Evolutionary conservation across 768 basidiomycete genomes (phyloP).

Genomic region (Leccinum disarticulatum): DNA sequence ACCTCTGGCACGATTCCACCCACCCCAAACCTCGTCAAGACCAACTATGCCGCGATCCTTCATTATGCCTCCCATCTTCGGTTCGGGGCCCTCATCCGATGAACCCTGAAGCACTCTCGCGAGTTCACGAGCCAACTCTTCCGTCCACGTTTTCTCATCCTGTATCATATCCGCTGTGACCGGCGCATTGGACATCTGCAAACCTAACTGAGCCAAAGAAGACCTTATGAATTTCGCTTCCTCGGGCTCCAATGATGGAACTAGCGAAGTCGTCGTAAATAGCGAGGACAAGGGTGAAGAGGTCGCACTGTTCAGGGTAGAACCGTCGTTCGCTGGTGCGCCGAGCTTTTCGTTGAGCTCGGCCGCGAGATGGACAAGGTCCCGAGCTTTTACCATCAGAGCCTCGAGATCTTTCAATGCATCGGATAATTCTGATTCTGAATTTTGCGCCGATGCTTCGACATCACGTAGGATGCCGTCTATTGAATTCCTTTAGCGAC

Average conservation of each 20-base stretch:
- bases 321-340: conserved; percentile 29
- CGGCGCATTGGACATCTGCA: conserved; percentile 75
- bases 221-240: conserved; percentile 86
- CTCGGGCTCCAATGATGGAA: conserved; percentile 61
- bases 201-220: conserved; percentile 86
- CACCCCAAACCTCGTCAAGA: conserved; percentile 92
- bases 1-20: conserved; percentile 92
- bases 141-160: conserved; percentile 77
- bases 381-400: conserved; percentile 85
- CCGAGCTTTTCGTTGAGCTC: conserved; percentile 84
- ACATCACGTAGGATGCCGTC: conserved; percentile 83
- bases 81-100: conserved; percentile 13
- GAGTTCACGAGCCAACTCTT: conserved; percentile 81
- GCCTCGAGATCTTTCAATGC: conserved; percentile 88
- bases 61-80: conserved; percentile 61
- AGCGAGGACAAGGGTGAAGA: conserved; percentile 21
- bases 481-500: conserved; percentile 31
- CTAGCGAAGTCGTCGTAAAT: conserved; percentile 31
- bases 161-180: conserved; percentile 87
- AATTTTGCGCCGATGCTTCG: conserved; percentile 61
- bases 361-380: conserved; percentile 89
- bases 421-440: conserved; percentile 65
- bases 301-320: background rate
- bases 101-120: conserved; percentile 63
- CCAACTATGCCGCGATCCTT: conserved; percentile 76